phyloP scores from a whole-genome alignment of 164 flowering plant species.

The Kingdonia uniflora region DNA sequence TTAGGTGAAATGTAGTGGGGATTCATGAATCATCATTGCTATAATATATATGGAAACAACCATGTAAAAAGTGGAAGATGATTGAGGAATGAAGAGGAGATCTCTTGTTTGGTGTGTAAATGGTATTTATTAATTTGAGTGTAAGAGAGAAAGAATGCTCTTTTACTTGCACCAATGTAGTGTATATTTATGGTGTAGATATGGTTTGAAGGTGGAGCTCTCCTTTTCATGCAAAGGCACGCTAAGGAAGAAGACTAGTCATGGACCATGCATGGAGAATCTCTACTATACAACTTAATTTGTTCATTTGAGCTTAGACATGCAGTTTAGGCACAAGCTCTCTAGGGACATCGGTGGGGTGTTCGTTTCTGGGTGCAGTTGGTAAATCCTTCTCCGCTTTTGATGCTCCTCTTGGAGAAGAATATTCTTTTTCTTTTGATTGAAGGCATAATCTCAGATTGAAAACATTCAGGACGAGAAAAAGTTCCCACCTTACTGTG shows the following conservation, averaged over 20 bases:
- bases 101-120: constrained; percentile 54
- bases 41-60: constrained; percentile 15
- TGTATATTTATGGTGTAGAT: constrained; percentile 9
- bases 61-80: constrained; percentile 41
- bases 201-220: constrained; percentile 19
- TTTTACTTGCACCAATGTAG: constrained; percentile 11
- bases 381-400: background rate
- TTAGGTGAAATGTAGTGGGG: constrained; percentile 20
- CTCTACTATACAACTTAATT: background rate
- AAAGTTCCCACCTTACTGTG: too few relatives aligned
- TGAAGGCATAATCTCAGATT: constrained; percentile 27
- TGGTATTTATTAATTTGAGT: background rate
- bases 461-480: too few relatives aligned
- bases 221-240: constrained; percentile 49
- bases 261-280: constrained; percentile 15
- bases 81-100: constrained; percentile 67
- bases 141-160: background rate
- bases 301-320: background rate
- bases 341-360: background rate
- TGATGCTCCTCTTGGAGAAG: background rate
- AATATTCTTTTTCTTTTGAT: constrained; percentile 25
- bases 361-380: background rate
- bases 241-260: constrained; percentile 31
- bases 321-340: background rate
- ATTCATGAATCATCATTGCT: constrained; percentile 7